Base-by-base conservation (phyloP, 768 basidiomycete genomes). In the Boletales sp. region DNA sequence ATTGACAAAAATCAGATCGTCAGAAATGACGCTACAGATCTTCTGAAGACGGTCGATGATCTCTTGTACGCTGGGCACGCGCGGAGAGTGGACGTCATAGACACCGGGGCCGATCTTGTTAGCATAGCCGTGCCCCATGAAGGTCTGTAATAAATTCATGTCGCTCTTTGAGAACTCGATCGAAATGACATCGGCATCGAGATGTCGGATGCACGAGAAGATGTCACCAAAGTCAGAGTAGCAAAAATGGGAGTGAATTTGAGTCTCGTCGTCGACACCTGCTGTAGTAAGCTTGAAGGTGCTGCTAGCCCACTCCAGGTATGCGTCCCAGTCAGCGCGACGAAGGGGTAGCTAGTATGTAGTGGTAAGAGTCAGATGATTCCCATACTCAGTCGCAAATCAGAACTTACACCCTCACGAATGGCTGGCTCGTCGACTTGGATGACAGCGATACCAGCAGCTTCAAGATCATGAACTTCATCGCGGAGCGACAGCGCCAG, bases 381-480 rank as follows among this genome's bases (percentile, higher is more conserved):
- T 40, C 17, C 15, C 4, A 17, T 10, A 40, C 24, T 39, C 19
- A 36, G 45, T 27, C n/a, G 18, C 32, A 21, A 46, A 38, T 41
- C 2, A 12, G 6, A 27, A 79, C 86, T 64, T 74, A 88, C 86
- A 72, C 97, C 97, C 76, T 99, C 97, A 76, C 97, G 94, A 63
- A 99, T 97, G 51, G 97, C 97, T 49, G 97, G 97, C 77, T 99
- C 97, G 59, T 99, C 97, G 64, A 99, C 97, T 76, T 99, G 97
- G 67, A 99, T 95, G 65, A 94, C 97, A 59, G 86, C 83, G 72
- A 99, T 97, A 54, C 92, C 92, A 54, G 92, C 97, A 70, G 87
- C 87, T 76, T 94, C 92, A 62, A 98, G 90, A 76, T 99, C 97
- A 58, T 93, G 59, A 55, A 99, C 97, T 72, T 99, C 97, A 66